Evolutionary conservation across 1,139 yeast species (phyloP), one percentile per base, ranked within the genome.

Genomic region (Protomyces pachydermus): DNA sequence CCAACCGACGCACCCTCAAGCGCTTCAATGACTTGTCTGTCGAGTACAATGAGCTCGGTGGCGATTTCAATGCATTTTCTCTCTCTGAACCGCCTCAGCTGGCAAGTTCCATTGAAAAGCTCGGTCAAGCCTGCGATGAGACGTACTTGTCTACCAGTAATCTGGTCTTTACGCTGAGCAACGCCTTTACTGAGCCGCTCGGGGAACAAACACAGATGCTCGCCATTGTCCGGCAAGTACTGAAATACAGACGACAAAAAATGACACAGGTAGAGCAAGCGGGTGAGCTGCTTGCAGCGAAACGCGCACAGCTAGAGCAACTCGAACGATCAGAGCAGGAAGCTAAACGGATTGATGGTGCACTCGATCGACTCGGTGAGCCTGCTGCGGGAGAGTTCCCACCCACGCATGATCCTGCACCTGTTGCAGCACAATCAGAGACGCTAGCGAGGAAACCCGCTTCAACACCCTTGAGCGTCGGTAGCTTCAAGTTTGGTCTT

Each of bases 191-290:
- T 50, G 98, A 91, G 72, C 96, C 96, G 3, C 77, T 91, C 39
- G 85, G 88, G 5, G 97, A 91, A 72, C 83, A 88, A 18, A 91
- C 87, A 14, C 90, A 88, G 71, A 85, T 87, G 74, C 84, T 95
- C 0, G 79, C 81, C 4, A 85, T 87, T 0, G 83, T 87, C 1
- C 81, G 87, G 57, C 82, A 83, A 54, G 83, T 91, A 16, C 79
- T 87, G 57, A 86, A 85, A 71, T 91, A 82, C 72, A 84, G 91
- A 64, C 80, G 82, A 53, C 81, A 85, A 69, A 91, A 93, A 73
- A 77, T 83, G 10, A 77, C 85, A 14, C 98, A 91, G 72, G 78
- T 81, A 58, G 82, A 80, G 57, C 74, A 88, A 68, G 79, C 90
- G 12, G 82, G 82, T 35, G 79, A 80, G 54, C 83, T 84, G 38